Evolutionary conservation across 768 basidiomycete genomes (phyloP).

Genomic region (Lanmaoa pseudosensibilis): DNA sequence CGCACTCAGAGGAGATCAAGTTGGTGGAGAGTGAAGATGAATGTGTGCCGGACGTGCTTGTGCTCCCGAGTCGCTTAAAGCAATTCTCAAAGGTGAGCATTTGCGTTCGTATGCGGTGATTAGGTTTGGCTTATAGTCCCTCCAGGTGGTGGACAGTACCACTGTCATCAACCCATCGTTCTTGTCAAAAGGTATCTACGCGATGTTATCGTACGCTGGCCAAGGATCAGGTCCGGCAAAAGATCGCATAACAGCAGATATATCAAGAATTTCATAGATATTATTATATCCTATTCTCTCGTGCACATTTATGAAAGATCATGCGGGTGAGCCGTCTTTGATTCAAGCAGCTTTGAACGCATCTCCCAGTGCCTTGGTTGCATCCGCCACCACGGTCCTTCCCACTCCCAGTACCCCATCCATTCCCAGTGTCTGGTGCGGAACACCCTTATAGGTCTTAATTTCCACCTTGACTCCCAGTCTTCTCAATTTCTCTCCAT

Average conservation of each 20-base stretch:
- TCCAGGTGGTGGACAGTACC: conserved; percentile 74
- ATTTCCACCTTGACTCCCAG: conserved; percentile 55
- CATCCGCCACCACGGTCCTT: conserved; percentile 21
- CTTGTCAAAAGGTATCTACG: conserved; percentile 61
- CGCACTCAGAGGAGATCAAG: conserved; percentile 60
- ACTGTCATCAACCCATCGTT: conserved; percentile 85
- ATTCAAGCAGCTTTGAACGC: conserved; percentile 10
- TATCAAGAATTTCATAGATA: conserved; percentile 27
- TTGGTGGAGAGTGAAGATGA: conserved; percentile 37
- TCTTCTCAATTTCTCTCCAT: conserved; percentile 54
- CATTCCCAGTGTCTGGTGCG: conserved; percentile 75
- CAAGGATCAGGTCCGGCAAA: conserved; percentile 25
- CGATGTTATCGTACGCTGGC: conserved; percentile 39
- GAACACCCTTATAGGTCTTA: conserved; percentile 53
- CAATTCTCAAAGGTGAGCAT: conserved; percentile 80
- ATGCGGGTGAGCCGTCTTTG: background rate
- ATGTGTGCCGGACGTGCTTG: conserved; percentile 76
- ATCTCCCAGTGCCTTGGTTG: conserved; percentile 21
- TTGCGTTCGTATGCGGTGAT: background rate
- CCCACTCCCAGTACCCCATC: conserved; percentile 42
- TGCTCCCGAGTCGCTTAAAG: conserved; percentile 85
- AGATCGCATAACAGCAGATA: conserved; percentile 31
- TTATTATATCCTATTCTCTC: background rate
- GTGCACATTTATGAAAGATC: background rate
- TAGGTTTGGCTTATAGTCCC: background rate